These are phyloP conservation scores for Saccharomycopsis crataegensis DNA, from an alignment of 1,139 yeast genomes.

Conservation along the genomic window DNA sequence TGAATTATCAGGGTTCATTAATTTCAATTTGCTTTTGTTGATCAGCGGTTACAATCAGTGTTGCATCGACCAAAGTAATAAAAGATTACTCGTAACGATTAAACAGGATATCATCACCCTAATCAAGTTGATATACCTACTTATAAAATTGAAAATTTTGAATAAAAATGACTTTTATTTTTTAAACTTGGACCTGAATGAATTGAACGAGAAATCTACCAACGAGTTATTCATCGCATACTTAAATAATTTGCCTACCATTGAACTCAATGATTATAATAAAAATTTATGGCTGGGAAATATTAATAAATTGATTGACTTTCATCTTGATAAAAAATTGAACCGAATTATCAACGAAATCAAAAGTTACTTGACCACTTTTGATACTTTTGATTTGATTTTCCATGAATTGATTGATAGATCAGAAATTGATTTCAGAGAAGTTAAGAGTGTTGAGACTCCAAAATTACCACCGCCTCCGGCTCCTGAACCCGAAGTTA, in stretches of 20 bases:
- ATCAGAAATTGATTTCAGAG: slow-evolving; percentile 8
- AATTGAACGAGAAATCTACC: slow-evolving; percentile 1
- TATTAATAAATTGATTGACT: slow-evolving; percentile 1
- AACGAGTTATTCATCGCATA: background rate
- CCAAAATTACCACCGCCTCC: background rate
- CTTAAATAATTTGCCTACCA: too few relatives aligned
- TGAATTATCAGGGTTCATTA: background rate
- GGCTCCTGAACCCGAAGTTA: background rate
- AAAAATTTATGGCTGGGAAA: slow-evolving; percentile 8
- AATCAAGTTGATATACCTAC: slow-evolving; percentile 7
- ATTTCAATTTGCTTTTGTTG: slow-evolving; percentile 4
- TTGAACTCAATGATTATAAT: background rate
- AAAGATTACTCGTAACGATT: background rate
- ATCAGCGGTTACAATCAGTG: background rate
- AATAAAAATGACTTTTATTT: slow-evolving; percentile 11
- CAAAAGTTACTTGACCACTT: slow-evolving; percentile 12
- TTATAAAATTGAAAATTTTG: slow-evolving; percentile 3
- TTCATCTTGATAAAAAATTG: slow-evolving; percentile 13
- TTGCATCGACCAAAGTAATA: background rate
- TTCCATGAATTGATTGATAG: slow-evolving; percentile 17
- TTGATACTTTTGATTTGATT: slow-evolving; percentile 17
- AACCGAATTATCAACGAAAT: slow-evolving; percentile 13
- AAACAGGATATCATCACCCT: background rate
- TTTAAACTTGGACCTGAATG: background rate
- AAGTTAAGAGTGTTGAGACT: background rate